Evolutionary conservation across 805 yeast species (phyloP).

Genomic region (Saturnispora sanitii): DNA sequence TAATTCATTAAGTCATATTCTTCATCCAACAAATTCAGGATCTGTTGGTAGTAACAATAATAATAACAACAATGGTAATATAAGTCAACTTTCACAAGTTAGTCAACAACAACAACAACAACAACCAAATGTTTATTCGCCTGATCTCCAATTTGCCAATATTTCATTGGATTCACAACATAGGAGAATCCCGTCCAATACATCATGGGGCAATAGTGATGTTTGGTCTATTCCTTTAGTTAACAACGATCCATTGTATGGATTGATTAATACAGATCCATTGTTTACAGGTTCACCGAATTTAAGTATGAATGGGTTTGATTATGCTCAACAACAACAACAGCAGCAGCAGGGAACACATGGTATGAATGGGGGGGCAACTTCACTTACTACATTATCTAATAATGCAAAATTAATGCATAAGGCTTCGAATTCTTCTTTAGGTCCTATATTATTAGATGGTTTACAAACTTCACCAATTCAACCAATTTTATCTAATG

Average conservation of each 20-base stretch:
- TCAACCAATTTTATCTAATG: slow-evolving; percentile 2
- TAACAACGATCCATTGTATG: no score
- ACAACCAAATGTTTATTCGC: not conserved
- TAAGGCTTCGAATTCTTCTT: not conserved
- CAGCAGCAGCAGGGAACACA: not conserved
- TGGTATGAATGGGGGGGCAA: slow-evolving; percentile 10
- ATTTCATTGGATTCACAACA: slow-evolving; percentile 5
- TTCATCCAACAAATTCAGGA: slow-evolving; percentile 5
- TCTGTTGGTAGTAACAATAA: slow-evolving; percentile 7
- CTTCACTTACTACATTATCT: slow-evolving; percentile 17
- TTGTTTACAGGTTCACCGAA: slow-evolving; percentile 15
- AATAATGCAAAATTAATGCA: slow-evolving; percentile 9
- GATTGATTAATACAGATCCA: no score
- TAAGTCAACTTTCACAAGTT: no score
- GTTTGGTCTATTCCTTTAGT: slow-evolving; percentile 7
- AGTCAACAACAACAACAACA: not conserved
- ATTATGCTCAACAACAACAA: slow-evolving; percentile 3
- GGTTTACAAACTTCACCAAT: slow-evolving; percentile 15
- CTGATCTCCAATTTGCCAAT: slow-evolving; percentile 13
- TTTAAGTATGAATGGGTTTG: slow-evolving; percentile 10
- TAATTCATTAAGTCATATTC: slow-evolving; percentile 5
- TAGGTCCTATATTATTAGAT: slow-evolving; percentile 9
- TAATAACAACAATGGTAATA: not conserved
- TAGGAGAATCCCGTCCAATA: slow-evolving; percentile 5
- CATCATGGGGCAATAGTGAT: slow-evolving; percentile 4